phyloP scores from a whole-genome alignment of 441 rosid genomes.

The Flueggea neowawraea region DNA sequence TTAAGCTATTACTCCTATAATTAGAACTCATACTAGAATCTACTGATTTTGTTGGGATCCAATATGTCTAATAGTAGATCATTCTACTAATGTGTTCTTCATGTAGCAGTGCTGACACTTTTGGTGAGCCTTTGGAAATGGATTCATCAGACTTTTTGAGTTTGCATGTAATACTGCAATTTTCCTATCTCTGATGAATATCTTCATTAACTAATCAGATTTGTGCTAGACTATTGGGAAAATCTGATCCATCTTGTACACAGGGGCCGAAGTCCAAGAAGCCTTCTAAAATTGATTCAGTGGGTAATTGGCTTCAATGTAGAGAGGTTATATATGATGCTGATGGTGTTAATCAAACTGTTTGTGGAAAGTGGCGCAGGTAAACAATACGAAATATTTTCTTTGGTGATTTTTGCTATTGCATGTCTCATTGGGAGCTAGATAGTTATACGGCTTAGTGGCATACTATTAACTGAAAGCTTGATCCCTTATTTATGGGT shows the following conservation, averaged over 20 bases:
- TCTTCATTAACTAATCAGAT: constrained; percentile 11
- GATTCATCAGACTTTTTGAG: constrained; percentile 32
- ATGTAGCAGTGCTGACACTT: constrained; percentile 44
- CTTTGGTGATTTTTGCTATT: background rate
- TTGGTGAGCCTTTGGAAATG: constrained; percentile 49
- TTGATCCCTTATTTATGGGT: too few relatives aligned
- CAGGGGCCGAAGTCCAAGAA: constrained; percentile 39
- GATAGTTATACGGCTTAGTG: too few relatives aligned
- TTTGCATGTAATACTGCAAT: constrained; percentile 43
- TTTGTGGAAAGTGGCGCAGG: constrained; percentile 98
- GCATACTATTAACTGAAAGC: too few relatives aligned
- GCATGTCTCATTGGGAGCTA: background rate
- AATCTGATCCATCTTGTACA: constrained; percentile 19
- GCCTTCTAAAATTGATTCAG: constrained; percentile 27
- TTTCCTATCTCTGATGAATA: constrained; percentile 3
- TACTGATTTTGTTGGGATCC: background rate
- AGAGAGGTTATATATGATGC: constrained; percentile 35
- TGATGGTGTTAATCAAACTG: constrained; percentile 39
- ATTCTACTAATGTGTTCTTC: constrained; percentile 13
- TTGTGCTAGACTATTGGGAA: constrained; percentile 11
- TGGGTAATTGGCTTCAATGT: constrained; percentile 86
- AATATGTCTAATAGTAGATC: background rate
- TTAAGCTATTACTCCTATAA: too few relatives aligned
- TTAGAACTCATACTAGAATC: background rate
- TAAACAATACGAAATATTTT: constrained; percentile 17